Conservation (phyloP, 176 grass and related monocot species). For the Ensete glaucum region DNA sequence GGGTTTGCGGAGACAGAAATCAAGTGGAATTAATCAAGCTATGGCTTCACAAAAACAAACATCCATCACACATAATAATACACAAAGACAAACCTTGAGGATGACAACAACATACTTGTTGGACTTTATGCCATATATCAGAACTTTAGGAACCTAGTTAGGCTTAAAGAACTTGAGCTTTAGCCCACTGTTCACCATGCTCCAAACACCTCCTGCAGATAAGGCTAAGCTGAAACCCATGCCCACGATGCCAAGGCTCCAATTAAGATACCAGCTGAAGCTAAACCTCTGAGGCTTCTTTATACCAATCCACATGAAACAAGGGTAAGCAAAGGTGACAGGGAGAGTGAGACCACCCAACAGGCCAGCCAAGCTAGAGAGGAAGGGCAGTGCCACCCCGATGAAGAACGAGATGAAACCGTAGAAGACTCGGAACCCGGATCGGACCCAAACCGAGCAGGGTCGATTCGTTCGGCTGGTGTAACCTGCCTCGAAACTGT, state of each 20-base stretch:
- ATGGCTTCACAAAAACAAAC: neutral
- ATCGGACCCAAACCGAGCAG: conserved; percentile 75
- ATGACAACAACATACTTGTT: neutral
- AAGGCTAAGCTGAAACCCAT: conserved; percentile 72
- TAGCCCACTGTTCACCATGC: conserved; percentile 76
- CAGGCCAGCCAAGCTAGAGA: conserved; percentile 83
- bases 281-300: conserved; percentile 81
- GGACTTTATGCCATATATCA: neutral
- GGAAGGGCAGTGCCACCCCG: conserved; percentile 74
- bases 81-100: neutral
- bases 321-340: conserved; percentile 87
- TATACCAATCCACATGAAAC: conserved; percentile 95
- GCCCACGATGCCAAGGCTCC: conserved; percentile 61
- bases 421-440: conserved; percentile 77
- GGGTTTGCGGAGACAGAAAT: neutral
- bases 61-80: neutral
- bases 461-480: conserved; percentile 84
- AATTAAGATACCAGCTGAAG: conserved; percentile 91
- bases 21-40: neutral
- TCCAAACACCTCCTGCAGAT: conserved; percentile 75
- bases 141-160: conserved; percentile 28
- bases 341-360: conserved; percentile 75
- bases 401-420: conserved; percentile 92
- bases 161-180: conserved; percentile 97
- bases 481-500: conserved; percentile 87